Conservation (phyloP, 164 flowering plant genomes). For the Cinnamomum chago region DNA sequence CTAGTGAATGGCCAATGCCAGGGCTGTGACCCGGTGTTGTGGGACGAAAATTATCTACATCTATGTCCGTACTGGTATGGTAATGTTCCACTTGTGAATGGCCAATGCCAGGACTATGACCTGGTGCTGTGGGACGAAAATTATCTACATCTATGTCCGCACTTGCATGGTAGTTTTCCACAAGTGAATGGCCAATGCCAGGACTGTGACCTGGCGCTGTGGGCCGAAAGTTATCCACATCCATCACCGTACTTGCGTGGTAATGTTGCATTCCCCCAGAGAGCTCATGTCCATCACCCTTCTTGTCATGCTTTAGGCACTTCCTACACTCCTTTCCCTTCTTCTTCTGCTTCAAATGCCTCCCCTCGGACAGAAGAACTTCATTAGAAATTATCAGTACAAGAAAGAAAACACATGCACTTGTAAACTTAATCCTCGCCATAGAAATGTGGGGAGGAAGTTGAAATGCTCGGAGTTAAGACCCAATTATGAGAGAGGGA, state of each 20-base stretch:
- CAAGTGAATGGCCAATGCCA: slow-evolving; percentile 1
- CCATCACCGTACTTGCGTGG: background rate
- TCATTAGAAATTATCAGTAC: background rate
- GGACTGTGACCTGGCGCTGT: slow-evolving; percentile 8
- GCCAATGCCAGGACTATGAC: slow-evolving; percentile 4
- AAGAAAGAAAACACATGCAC: slow-evolving; percentile 1
- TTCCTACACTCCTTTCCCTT: background rate
- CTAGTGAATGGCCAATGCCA: too few relatives aligned
- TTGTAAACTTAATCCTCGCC: background rate
- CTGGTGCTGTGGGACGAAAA: background rate
- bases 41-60: background rate
- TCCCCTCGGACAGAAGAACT: background rate
- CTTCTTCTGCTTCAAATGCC: background rate
- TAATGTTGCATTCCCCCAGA: too few relatives aligned
- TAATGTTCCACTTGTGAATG: background rate
- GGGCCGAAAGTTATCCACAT: background rate
- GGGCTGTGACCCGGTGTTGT: too few relatives aligned
- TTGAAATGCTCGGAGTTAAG: background rate
- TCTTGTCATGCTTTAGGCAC: background rate
- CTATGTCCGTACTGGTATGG: background rate
- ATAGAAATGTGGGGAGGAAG: background rate
- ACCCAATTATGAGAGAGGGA: background rate
- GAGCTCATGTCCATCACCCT: background rate
- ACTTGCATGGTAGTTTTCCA: background rate
- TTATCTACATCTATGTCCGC: background rate